phyloP scores from a whole-genome alignment of 805 yeast genomes.

The Candida ortonii region DNA sequence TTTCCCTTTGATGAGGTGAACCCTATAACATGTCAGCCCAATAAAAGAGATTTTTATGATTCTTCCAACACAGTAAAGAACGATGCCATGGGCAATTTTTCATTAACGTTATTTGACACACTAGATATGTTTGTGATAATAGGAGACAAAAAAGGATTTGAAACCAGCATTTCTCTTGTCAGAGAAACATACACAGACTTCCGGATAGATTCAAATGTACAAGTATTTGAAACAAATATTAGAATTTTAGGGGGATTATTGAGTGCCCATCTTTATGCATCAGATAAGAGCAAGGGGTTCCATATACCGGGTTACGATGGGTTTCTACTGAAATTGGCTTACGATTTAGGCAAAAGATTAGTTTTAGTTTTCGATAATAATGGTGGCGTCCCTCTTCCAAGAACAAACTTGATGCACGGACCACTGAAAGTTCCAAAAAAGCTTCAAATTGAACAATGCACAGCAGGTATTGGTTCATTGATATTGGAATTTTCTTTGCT shows the following conservation, averaged over 20 bases:
- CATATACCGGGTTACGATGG: slow-evolving; percentile 57
- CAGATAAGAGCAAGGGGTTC: slow-evolving; percentile 44
- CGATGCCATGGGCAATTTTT: slow-evolving; percentile 82
- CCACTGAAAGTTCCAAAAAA: slow-evolving; percentile 40
- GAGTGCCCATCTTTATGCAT: slow-evolving; percentile 72
- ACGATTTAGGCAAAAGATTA: slow-evolving; percentile 69
- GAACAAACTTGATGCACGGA: slow-evolving; percentile 66
- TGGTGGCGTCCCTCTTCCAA: slow-evolving; percentile 70
- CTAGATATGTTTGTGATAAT: slow-evolving; percentile 76
- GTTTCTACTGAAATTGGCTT: slow-evolving; percentile 65
- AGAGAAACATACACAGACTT: slow-evolving; percentile 42
- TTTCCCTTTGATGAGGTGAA: slow-evolving; percentile 80
- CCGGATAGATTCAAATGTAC: slow-evolving; percentile 67
- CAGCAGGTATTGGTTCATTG: slow-evolving; percentile 85
- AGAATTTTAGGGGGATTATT: slow-evolving; percentile 79
- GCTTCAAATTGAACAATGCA: slow-evolving; percentile 65
- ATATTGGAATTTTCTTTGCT: slow-evolving; percentile 76
- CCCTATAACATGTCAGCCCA: slow-evolving; percentile 70
- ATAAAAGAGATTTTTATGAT: slow-evolving; percentile 59
- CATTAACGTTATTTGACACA: slow-evolving; percentile 75
- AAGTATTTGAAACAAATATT: slow-evolving; percentile 84
- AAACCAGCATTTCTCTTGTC: slow-evolving; percentile 41
- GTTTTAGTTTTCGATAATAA: slow-evolving; percentile 66
- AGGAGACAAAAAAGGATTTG: slow-evolving; percentile 58
- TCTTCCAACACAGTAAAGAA: slow-evolving; percentile 57